phyloP scores from a whole-genome alignment of 1,284 basidiomycete genomes.

The Cryptococcus neoformans region DNA sequence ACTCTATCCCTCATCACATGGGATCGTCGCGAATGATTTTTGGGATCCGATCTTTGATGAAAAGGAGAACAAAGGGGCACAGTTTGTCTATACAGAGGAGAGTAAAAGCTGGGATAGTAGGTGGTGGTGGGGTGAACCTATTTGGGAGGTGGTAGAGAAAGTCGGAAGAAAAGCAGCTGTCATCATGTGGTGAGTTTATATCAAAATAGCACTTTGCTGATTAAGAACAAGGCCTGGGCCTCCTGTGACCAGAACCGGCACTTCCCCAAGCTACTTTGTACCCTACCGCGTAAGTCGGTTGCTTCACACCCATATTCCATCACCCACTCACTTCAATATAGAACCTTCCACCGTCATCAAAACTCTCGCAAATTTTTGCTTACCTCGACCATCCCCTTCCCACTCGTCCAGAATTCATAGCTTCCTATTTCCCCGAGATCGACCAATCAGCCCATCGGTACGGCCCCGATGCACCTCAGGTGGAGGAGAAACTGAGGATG shows the following conservation, averaged over 20 bases:
- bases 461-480: slow-evolving; percentile 68
- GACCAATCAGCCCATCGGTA: slow-evolving; percentile 62
- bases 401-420: slow-evolving; percentile 69
- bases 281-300: slow-evolving; percentile 61
- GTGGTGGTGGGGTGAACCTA: slow-evolving; percentile 88
- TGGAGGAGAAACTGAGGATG: slow-evolving; percentile 64
- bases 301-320: background rate
- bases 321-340: background rate
- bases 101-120: slow-evolving; percentile 61
- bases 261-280: slow-evolving; percentile 67
- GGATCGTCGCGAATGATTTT: slow-evolving; percentile 89
- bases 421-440: slow-evolving; percentile 57
- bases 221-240: slow-evolving; percentile 67
- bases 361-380: slow-evolving; percentile 66
- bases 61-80: background rate
- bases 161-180: slow-evolving; percentile 74
- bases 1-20: slow-evolving; percentile 79
- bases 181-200: slow-evolving; percentile 72
- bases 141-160: slow-evolving; percentile 81
- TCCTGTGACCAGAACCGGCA: slow-evolving; percentile 62
- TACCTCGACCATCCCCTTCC: slow-evolving; percentile 75
- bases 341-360: slow-evolving; percentile 42
- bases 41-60: slow-evolving; percentile 60
- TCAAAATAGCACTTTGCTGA: background rate
- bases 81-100: slow-evolving; percentile 55